Evolutionary conservation across 257 asterid species (phyloP).

Genomic region (Capsicum chinense): DNA sequence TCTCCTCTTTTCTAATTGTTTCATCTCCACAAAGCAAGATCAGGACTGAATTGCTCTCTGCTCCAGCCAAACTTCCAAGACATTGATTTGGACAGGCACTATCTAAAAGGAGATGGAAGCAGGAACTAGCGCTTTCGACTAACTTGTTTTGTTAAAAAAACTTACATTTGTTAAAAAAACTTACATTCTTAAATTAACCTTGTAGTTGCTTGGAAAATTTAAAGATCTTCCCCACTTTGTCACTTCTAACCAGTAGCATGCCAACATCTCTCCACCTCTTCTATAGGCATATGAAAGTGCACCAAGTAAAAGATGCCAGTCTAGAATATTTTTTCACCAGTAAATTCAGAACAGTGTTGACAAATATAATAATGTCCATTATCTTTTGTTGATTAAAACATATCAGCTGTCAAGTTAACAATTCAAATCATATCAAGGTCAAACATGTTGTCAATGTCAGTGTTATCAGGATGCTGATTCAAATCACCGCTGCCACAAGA

Average conservation of each 20-base stretch:
- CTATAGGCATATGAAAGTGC: slow-evolving; percentile 2
- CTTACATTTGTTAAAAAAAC: not conserved
- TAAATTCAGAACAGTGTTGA: not conserved
- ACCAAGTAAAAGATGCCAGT: slow-evolving; percentile 7
- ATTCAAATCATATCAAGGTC: not conserved
- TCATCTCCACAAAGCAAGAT: not conserved
- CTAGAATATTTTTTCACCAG: not conserved
- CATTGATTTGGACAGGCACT: not conserved
- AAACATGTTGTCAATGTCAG: not conserved
- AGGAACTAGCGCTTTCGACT: not conserved
- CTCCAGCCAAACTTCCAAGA: not conserved
- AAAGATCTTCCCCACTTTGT: not conserved
- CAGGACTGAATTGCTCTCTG: not conserved
- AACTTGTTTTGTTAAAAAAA: slow-evolving; percentile 12
- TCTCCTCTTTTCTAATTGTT: not conserved
- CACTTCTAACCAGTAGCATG: slow-evolving; percentile 10
- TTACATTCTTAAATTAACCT: not conserved
- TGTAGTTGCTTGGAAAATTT: not conserved
- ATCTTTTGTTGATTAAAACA: not conserved
- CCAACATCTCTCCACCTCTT: not conserved
- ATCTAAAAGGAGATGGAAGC: not conserved
- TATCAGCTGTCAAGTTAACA: not conserved
- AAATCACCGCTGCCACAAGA: not conserved
- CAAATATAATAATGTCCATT: not conserved
- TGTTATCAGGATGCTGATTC: not conserved